Evolutionary conservation across 169 alveolate species (phyloP).

Genomic region (Plasmodium adleri): DNA sequence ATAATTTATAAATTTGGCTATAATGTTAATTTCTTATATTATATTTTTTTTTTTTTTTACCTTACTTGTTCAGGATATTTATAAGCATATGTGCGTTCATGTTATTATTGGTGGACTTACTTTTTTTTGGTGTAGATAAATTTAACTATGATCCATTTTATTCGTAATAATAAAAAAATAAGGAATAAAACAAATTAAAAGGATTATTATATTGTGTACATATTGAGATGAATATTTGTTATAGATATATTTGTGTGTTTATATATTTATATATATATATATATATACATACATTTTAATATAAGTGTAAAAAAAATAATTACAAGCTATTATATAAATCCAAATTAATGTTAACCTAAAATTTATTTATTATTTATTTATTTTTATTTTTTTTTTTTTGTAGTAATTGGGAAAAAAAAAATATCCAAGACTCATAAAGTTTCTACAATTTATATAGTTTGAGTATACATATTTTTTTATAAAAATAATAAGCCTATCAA

Average conservation of each 20-base stretch:
- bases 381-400: constrained; percentile 25
- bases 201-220: too few species aligned
- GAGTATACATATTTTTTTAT: not conserved
- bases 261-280: too few species aligned
- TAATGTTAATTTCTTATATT: not conserved
- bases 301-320: not conserved
- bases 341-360: too few species aligned
- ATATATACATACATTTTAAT: not conserved
- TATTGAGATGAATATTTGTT: too few species aligned
- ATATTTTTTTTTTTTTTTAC: constrained; percentile 14
- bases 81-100: constrained; percentile 54
- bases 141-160: constrained; percentile 76
- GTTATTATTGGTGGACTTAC: constrained; percentile 33
- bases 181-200: not conserved
- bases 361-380: not conserved
- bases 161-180: constrained; percentile 52
- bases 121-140: constrained; percentile 73
- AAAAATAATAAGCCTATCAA: not conserved
- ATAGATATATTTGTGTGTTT: too few species aligned
- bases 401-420: constrained; percentile 72
- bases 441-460: not conserved
- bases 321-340: not conserved
- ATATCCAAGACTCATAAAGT: constrained; percentile 21
- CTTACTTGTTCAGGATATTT: constrained; percentile 59
- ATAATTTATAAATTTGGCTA: not conserved